Evolutionary conservation across 1,284 basidiomycete genomes (phyloP).

Genomic region (Acaromyces ingoldii): DNA sequence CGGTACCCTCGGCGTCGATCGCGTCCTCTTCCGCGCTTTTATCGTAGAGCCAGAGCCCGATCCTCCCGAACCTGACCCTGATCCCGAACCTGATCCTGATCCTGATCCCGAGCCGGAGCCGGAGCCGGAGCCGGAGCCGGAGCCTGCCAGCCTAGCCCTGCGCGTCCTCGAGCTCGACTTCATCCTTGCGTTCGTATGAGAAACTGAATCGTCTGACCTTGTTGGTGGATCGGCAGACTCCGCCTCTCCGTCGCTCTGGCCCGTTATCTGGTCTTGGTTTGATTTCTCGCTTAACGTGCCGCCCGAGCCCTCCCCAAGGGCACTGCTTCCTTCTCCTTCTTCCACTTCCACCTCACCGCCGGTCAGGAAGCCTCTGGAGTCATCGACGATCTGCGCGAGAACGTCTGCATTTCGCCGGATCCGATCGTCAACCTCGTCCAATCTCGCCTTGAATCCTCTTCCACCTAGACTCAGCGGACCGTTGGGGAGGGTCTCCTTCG

Average conservation of each 20-base stretch:
- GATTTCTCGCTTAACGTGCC: no score
- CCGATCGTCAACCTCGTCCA: slow-evolving; percentile 49
- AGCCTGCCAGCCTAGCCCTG: no score
- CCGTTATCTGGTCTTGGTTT: no score
- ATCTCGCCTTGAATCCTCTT: slow-evolving; percentile 26
- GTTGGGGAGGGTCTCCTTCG: not conserved
- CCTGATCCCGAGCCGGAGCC: no score
- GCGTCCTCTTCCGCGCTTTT: not conserved
- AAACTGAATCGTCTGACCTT: no score
- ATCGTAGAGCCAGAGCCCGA: not conserved
- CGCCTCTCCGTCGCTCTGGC: no score
- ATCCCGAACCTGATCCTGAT: not conserved
- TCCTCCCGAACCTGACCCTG: not conserved
- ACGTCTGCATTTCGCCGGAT: slow-evolving; percentile 47
- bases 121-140: no score
- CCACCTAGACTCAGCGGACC: not conserved
- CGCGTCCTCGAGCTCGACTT: no score
- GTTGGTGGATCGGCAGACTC: no score
- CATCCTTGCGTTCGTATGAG: no score
- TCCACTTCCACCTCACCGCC: slow-evolving; percentile 12
- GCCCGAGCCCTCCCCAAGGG: no score
- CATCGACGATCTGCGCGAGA: slow-evolving; percentile 32
- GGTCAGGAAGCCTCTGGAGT: slow-evolving; percentile 40
- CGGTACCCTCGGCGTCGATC: slow-evolving; percentile 19
- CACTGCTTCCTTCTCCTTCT: not conserved